Evolutionary conservation across 768 basidiomycete genomes (phyloP).

Genomic region (Pleurotus eryngii): DNA sequence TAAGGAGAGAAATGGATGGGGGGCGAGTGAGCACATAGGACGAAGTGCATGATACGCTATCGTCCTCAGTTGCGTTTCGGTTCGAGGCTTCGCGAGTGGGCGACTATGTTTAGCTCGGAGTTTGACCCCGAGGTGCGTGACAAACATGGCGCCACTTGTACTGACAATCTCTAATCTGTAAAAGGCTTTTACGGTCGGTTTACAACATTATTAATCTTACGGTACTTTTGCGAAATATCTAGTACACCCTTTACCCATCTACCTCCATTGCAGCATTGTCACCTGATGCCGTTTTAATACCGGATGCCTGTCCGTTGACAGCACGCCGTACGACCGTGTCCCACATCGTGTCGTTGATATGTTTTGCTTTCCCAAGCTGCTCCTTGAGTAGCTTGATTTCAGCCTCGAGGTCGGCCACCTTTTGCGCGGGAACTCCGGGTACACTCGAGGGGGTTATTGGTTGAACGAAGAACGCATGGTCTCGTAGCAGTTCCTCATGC

Average conservation of each 20-base stretch:
- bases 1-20: not conserved
- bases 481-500: conserved; percentile 54
- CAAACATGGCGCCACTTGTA: not conserved
- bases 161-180: not conserved
- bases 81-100: not conserved
- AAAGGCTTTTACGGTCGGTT: not conserved
- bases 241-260: not conserved
- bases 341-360: conserved; percentile 96
- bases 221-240: too few relatives aligned
- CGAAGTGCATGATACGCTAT: not conserved
- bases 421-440: conserved; percentile 43
- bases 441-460: conserved; percentile 30
- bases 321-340: conserved; percentile 71
- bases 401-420: conserved; percentile 64
- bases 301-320: conserved; percentile 2
- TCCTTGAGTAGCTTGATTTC: conserved; percentile 66
- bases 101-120: too few relatives aligned
- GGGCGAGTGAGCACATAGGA: not conserved
- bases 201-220: not conserved
- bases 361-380: conserved; percentile 79
- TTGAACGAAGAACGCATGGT: conserved; percentile 65
- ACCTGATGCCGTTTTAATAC: not conserved
- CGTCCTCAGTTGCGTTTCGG: not conserved
- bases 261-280: not conserved
- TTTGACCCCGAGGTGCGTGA: not conserved